Evolutionary conservation across 2,329 filamentous ascomycete species (phyloP).

Genomic region (Orbilia quercus): DNA sequence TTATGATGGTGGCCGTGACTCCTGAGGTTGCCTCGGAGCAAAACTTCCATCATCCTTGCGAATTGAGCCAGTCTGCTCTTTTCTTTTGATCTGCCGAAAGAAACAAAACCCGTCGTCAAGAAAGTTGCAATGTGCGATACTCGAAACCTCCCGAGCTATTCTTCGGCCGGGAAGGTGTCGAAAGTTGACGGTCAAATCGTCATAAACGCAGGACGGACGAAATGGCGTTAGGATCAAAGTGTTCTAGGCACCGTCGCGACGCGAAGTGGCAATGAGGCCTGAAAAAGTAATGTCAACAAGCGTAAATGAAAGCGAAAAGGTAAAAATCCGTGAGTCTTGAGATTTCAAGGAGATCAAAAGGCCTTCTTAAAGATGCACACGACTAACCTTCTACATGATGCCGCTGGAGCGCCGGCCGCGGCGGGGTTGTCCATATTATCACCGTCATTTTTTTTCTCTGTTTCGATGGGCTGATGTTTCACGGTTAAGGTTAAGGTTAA

Average conservation of each 20-base stretch:
- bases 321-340: neutral
- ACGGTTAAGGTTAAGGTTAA: constrained; percentile 40
- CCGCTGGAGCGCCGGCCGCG: constrained; percentile 4
- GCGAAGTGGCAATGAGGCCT: neutral
- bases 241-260: constrained; percentile 29
- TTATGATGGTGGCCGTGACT: constrained; percentile 14
- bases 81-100: too few relatives aligned
- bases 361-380: constrained; percentile 33
- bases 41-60: constrained; percentile 46
- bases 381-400: constrained; percentile 15
- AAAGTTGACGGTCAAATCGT: constrained; percentile 6
- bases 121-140: too few relatives aligned
- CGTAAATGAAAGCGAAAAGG: constrained; percentile 5
- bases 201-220: constrained; percentile 5
- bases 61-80: too few relatives aligned
- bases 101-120: too few relatives aligned
- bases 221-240: constrained; percentile 10
- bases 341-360: constrained; percentile 7
- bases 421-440: neutral
- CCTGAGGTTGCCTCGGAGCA: constrained; percentile 36
- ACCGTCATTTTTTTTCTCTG: constrained; percentile 19
- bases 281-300: neutral
- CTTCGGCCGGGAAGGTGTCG: neutral
- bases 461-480: constrained; percentile 19
- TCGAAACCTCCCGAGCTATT: neutral